Conservation (phyloP, 371 early-diverging fungal species). For the Choanephora cucurbitarum region DNA sequence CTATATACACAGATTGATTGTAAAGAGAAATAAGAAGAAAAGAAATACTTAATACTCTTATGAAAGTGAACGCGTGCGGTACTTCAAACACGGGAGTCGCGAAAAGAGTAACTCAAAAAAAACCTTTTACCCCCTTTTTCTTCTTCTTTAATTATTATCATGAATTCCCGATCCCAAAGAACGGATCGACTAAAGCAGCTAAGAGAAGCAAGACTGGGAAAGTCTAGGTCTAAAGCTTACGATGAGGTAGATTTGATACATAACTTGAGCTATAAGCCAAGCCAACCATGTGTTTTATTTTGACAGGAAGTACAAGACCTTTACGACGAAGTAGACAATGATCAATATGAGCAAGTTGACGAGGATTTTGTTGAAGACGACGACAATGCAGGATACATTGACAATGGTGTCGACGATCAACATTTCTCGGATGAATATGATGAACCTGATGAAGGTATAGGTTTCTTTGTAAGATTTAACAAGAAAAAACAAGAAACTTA, state of each 20-base stretch:
- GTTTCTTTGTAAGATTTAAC: no score
- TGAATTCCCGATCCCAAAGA: constrained; percentile 20
- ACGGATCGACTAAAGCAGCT: constrained; percentile 16
- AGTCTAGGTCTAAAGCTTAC: constrained; percentile 6
- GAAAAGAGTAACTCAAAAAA: neutral
- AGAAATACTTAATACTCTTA: no score
- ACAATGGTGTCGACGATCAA: constrained; percentile 70
- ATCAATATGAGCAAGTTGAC: constrained; percentile 65
- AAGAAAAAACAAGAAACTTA: no score
- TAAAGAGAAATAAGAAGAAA: no score
- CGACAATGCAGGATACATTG: constrained; percentile 83
- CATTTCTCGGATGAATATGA: constrained; percentile 55
- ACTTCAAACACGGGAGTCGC: constrained; percentile 4
- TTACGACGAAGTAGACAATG: constrained; percentile 58
- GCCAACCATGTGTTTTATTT: neutral
- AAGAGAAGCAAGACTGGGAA: constrained; percentile 13
- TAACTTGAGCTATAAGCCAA: neutral
- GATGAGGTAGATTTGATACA: neutral
- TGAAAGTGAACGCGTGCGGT: constrained; percentile 3
- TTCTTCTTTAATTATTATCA: neutral
- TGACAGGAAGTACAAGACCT: constrained; percentile 38
- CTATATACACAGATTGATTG: no score
- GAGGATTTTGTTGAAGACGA: constrained; percentile 86
- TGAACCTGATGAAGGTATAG: constrained; percentile 20
- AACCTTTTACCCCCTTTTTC: neutral